These are phyloP conservation scores for Scedosporium aurantiacum DNA, from an alignment of 2,329 filamentous ascomycete species.

Conservation along the genomic window DNA sequence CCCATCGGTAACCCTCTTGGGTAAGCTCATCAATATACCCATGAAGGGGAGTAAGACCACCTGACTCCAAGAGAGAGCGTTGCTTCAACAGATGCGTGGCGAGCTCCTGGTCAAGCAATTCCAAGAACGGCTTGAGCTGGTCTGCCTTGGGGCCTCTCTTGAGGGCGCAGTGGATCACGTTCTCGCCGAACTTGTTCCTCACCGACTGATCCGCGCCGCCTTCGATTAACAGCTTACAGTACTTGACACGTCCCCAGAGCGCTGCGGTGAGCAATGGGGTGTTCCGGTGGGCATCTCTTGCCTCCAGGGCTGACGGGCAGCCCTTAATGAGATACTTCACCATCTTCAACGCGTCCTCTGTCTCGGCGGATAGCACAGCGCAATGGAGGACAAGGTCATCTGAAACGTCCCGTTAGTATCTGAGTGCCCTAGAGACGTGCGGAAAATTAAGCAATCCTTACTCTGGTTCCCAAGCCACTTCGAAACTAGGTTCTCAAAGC, in stretches of 20 bases:
- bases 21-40: conserved; percentile 32
- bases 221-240: conserved; percentile 50
- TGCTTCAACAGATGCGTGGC: conserved; percentile 47
- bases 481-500: conserved; percentile 51
- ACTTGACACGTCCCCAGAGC: conserved; percentile 38
- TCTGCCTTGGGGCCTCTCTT: conserved; percentile 19
- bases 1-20: not conserved
- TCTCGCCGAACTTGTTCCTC: conserved; percentile 50
- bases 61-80: conserved; percentile 38
- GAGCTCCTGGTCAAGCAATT: conserved; percentile 46
- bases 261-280: conserved; percentile 64
- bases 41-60: conserved; percentile 53
- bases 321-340: conserved; percentile 56
- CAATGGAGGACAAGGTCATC: conserved; percentile 57
- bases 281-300: conserved; percentile 43
- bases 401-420: conserved; percentile 18
- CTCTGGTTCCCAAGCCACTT: conserved; percentile 52
- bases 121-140: conserved; percentile 36
- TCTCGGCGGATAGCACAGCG: conserved; percentile 38
- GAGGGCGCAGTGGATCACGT: conserved; percentile 54
- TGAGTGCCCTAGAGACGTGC: not conserved
- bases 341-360: conserved; percentile 35
- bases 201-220: conserved; percentile 59
- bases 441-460: conserved; percentile 24
- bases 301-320: conserved; percentile 51